Evolutionary conservation across 2,329 filamentous ascomycete species (phyloP).

Genomic region (Xylaria sp.): DNA sequence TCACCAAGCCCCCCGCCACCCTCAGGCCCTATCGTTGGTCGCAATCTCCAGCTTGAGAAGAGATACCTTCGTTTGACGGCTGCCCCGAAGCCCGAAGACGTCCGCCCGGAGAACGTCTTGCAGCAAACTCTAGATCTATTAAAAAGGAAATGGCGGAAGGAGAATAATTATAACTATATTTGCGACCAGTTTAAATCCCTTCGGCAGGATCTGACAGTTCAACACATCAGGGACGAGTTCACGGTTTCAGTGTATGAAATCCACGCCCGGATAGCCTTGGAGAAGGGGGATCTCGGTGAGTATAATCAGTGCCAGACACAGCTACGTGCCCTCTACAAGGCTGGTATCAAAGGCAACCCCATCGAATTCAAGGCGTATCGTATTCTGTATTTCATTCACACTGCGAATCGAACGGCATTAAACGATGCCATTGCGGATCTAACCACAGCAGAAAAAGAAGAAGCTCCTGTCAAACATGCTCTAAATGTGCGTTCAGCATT

Average conservation of each 20-base stretch:
- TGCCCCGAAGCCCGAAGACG: conserved; percentile 86
- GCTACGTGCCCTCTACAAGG: conserved; percentile 88
- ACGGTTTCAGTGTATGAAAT: conserved; percentile 97
- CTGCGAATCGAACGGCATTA: conserved; percentile 96
- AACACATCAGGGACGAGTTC: conserved; percentile 96
- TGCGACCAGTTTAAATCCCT: conserved; percentile 99
- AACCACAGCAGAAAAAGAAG: conserved; percentile 94
- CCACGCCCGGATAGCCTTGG: conserved; percentile 94
- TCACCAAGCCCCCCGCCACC: conserved; percentile 68
- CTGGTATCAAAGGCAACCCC: conserved; percentile 87
- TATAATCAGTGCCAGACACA: conserved; percentile 99
- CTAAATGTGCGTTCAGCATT: conserved; percentile 90
- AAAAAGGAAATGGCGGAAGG: conserved; percentile 93
- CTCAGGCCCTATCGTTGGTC: conserved; percentile 83
- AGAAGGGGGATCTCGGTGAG: conserved; percentile 99
- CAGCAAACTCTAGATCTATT: conserved; percentile 87
- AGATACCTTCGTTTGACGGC: conserved; percentile 93
- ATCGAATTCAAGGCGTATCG: conserved; percentile 99
- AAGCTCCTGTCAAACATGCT: conserved; percentile 87
- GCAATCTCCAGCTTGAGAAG: conserved; percentile 87
- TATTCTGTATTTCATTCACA: conserved; percentile 99
- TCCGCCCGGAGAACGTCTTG: conserved; percentile 84
- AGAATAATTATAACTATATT: conserved; percentile 95
- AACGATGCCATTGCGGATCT: conserved; percentile 99
- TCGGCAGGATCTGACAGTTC: conserved; percentile 96